These are phyloP conservation scores for Phlegmacium glaucopus DNA, from an alignment of 768 basidiomycete genomes.

Conservation along the genomic window DNA sequence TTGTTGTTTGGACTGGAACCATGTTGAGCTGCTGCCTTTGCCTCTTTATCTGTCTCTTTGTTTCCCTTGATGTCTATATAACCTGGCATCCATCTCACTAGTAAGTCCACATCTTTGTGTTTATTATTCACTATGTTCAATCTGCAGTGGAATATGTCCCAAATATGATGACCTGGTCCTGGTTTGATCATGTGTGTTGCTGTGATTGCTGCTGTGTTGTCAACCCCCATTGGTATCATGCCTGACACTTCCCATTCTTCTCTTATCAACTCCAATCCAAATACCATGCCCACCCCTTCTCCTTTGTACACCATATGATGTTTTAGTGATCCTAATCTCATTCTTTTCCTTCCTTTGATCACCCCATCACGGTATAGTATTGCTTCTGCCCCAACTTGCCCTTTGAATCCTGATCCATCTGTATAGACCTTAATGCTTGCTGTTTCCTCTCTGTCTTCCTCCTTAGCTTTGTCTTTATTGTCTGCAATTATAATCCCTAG, in stretches of 20 bases:
- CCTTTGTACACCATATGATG: conserved; percentile 12
- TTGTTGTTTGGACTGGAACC: not conserved
- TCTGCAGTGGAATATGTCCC: not conserved
- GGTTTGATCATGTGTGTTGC: not conserved
- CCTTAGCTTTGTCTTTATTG: not conserved
- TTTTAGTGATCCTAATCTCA: conserved; percentile 1
- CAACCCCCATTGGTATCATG: not conserved
- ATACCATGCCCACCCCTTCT: conserved; percentile 4
- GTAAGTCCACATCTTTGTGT: not conserved
- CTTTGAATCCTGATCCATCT: not conserved
- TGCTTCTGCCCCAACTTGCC: conserved; percentile 6
- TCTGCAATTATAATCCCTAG: not conserved
- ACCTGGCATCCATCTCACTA: not conserved
- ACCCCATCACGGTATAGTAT: conserved; percentile 6
- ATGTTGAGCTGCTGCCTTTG: not conserved
- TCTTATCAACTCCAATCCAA: not conserved
- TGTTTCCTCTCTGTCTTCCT: not conserved
- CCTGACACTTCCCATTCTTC: not conserved
- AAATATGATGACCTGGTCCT: conserved; percentile 1
- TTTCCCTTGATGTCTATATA: conserved; percentile 2
- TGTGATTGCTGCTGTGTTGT: not conserved
- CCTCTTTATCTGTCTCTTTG: conserved; percentile 1
- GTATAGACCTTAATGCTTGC: not conserved
- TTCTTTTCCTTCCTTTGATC: not conserved
- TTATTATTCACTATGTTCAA: not conserved